Percentiles rank a stretch among this genome's conserved stretches.
Evolutionary conservation across 257 asterid species (phyloP).

Genomic region (Striga asiatica): DNA sequence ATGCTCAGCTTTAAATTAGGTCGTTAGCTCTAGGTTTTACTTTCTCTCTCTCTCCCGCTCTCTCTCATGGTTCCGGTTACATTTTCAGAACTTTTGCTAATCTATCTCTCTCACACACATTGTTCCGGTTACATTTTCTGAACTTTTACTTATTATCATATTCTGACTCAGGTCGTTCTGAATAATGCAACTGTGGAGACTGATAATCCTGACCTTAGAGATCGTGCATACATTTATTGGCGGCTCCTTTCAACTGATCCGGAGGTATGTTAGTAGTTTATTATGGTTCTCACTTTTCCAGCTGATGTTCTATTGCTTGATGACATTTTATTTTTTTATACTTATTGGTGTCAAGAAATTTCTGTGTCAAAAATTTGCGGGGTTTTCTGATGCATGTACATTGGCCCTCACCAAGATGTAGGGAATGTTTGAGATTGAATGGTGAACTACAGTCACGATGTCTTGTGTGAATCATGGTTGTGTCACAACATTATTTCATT

Average conservation of each 20-base stretch:
- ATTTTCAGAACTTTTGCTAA: too few relatives aligned
- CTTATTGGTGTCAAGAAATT: constrained; percentile 3
- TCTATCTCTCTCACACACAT: too few relatives aligned
- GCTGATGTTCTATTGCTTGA: constrained; percentile 13
- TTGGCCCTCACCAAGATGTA: too few relatives aligned
- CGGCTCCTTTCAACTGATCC: constrained; percentile 99
- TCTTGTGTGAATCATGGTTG: too few relatives aligned
- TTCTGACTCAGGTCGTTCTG: constrained; percentile 64
- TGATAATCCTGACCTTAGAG: constrained; percentile 96
- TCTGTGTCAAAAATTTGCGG: too few relatives aligned
- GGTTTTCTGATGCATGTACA: too few relatives aligned
- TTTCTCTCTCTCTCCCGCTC: not conserved
- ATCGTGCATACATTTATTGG: constrained; percentile 99
- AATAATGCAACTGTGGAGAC: constrained; percentile 99
- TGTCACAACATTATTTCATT: too few relatives aligned
- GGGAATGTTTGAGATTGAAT: too few relatives aligned
- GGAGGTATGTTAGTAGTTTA: constrained; percentile 50
- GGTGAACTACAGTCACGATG: too few relatives aligned
- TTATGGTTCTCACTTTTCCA: constrained; percentile 3
- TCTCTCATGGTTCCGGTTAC: too few relatives aligned
- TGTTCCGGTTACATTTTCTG: constrained; percentile 5
- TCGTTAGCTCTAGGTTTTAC: too few relatives aligned
- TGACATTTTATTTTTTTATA: constrained; percentile 5
- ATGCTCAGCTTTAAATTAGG: not conserved
- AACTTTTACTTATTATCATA: constrained; percentile 2